Conservation (phyloP, 352 stramenopile genomes). For the Pythium rishiriense region DNA sequence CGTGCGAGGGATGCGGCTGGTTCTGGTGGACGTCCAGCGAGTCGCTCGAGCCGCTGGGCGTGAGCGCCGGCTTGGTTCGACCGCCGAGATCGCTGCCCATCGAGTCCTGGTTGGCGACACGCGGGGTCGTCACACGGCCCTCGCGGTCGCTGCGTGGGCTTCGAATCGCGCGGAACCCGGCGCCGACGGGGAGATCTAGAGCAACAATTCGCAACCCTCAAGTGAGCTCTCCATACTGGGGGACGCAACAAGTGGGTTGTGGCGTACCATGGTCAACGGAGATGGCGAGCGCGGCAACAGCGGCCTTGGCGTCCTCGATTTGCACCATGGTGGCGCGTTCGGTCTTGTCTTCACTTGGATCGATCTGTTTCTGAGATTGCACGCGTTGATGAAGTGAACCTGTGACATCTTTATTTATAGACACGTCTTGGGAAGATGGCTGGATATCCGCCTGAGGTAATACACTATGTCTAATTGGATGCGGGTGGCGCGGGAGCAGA, state of each 20-base stretch:
- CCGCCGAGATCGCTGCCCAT: conserved; percentile 1
- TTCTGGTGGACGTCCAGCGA: conserved; percentile 15
- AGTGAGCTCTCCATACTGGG: too few relatives aligned
- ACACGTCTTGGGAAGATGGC: neutral
- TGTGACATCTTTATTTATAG: conserved; percentile 27
- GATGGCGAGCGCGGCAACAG: conserved; percentile 7
- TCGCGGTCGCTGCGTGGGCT: conserved; percentile 30
- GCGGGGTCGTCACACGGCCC: neutral
- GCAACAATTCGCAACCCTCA: too few relatives aligned
- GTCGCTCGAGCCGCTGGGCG: conserved; percentile 19
- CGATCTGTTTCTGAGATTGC: neutral
- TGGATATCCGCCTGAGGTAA: too few relatives aligned
- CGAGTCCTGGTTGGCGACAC: conserved; percentile 18
- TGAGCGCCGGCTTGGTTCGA: conserved; percentile 13
- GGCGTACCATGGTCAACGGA: conserved; percentile 19
- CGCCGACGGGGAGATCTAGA: conserved; percentile 43
- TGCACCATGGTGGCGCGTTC: conserved; percentile 8
- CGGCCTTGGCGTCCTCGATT: conserved; percentile 2
- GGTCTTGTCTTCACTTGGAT: neutral
- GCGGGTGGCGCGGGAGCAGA: neutral
- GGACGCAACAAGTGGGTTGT: too few relatives aligned
- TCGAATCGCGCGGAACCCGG: conserved; percentile 49
- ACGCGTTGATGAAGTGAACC: neutral
- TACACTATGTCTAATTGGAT: conserved; percentile 15
- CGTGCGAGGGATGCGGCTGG: neutral